Conservation (phyloP, 2,329 filamentous ascomycete genomes). For the Cladophialophora chaetospira region DNA sequence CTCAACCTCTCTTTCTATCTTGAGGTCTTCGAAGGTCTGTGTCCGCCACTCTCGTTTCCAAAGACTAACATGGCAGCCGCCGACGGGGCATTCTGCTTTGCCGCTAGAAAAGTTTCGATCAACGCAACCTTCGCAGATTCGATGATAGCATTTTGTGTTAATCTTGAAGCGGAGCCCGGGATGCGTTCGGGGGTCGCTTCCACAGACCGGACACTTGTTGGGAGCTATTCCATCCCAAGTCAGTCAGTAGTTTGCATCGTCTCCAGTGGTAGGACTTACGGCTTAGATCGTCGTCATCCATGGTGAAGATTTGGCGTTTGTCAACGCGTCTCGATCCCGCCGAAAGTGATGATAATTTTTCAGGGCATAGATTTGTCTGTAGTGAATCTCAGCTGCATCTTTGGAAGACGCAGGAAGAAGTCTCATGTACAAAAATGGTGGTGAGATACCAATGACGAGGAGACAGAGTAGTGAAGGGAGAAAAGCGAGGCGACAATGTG, state of each 20-base stretch:
- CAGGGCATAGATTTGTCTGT: not conserved
- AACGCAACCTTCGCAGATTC: conserved; percentile 96
- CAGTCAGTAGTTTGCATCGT: not conserved
- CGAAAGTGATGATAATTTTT: not conserved
- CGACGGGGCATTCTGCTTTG: conserved; percentile 88
- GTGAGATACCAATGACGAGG: not conserved
- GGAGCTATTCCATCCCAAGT: conserved; percentile 2
- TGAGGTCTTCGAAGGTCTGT: conserved; percentile 86
- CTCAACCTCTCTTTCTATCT: conserved; percentile 90
- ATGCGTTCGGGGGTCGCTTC: conserved; percentile 93
- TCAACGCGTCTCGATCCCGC: not conserved
- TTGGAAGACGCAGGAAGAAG: not conserved
- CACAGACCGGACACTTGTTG: conserved; percentile 82
- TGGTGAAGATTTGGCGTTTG: conserved; percentile 1
- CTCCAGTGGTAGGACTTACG: conserved; percentile 6
- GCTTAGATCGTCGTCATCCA: conserved; percentile 25
- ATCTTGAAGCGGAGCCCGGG: conserved; percentile 91
- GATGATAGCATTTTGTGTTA: conserved; percentile 98
- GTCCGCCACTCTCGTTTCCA: conserved; percentile 66
- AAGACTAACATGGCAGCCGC: conserved; percentile 82
- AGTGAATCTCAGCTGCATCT: not conserved
- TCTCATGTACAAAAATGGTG: no score
- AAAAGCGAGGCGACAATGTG: no score
- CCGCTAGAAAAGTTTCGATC: conserved; percentile 91
- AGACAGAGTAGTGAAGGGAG: not conserved